phyloP scores from a whole-genome alignment of 768 basidiomycete genomes.

The Suillus alpinus region DNA sequence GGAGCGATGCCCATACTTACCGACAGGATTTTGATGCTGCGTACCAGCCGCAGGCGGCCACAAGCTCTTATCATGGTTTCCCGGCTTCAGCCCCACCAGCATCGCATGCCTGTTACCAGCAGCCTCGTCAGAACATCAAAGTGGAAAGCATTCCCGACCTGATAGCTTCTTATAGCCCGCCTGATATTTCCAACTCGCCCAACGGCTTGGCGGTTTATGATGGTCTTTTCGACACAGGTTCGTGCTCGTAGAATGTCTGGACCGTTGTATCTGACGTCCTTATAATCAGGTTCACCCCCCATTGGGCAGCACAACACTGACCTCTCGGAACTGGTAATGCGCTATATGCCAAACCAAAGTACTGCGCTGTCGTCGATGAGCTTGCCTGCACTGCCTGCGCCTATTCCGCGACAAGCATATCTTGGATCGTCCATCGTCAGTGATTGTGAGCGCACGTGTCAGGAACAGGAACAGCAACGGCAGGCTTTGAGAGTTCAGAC shows the following conservation, averaged over 20 bases:
- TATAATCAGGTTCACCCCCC: background rate
- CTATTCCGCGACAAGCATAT: conserved; percentile 32
- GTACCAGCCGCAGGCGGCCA: conserved; percentile 19
- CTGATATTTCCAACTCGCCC: conserved; percentile 22
- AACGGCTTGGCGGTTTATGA: conserved; percentile 20
- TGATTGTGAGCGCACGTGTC: conserved; percentile 35
- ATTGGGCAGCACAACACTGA: background rate
- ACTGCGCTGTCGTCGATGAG: conserved; percentile 20
- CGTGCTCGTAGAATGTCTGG: conserved; percentile 9
- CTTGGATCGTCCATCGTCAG: conserved; percentile 28
- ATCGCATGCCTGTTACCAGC: conserved; percentile 16
- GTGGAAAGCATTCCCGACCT: conserved; percentile 28
- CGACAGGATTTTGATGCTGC: conserved; percentile 25
- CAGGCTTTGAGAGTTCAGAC: conserved; percentile 30
- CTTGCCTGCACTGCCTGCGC: conserved; percentile 26
- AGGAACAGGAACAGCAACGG: conserved; percentile 35
- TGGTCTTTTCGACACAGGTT: conserved; percentile 28
- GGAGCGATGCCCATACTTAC: conserved; percentile 16
- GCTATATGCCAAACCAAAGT: conserved; percentile 18
- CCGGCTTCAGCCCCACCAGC: conserved; percentile 20
- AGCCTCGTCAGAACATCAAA: conserved; percentile 23
- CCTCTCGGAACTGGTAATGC: conserved; percentile 18
- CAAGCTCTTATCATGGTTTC: conserved; percentile 22
- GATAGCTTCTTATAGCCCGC: conserved; percentile 14
- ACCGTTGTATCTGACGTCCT: background rate